phyloP scores from a whole-genome alignment of 2,329 filamentous ascomycete genomes.

The Neofusicoccum kwambonambiense region DNA sequence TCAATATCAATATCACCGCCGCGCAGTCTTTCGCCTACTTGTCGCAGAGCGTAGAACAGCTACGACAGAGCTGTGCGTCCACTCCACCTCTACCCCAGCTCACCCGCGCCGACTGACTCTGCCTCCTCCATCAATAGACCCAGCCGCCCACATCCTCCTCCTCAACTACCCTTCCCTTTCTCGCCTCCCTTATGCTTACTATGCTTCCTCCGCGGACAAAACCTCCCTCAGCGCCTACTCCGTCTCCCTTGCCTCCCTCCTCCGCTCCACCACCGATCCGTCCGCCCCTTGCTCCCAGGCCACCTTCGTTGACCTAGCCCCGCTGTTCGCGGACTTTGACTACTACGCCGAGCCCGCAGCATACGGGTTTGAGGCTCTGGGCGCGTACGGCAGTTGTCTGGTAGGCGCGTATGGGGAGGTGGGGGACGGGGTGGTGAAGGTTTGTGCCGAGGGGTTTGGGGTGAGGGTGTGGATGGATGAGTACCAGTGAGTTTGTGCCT shows the following conservation, averaged over 20 bases:
- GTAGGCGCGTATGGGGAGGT: constrained; percentile 10
- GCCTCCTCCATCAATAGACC: neutral
- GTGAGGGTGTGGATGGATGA: constrained; percentile 13
- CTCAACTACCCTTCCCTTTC: neutral
- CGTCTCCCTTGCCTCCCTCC: neutral
- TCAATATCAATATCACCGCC: constrained; percentile 11
- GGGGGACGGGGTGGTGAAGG: neutral
- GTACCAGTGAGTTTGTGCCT: constrained; percentile 3
- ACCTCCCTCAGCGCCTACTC: neutral
- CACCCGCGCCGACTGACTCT: neutral
- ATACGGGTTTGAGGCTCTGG: constrained; percentile 8
- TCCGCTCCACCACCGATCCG: neutral
- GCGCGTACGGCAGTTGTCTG: constrained; percentile 5
- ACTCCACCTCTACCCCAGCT: too few species aligned
- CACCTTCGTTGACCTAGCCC: constrained; percentile 13
- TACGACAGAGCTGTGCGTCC: neutral
- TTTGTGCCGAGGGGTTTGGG: constrained; percentile 3
- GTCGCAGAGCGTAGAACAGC: neutral
- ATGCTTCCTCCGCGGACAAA: neutral
- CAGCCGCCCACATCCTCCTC: neutral
- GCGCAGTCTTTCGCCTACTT: neutral
- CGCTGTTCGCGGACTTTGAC: constrained; percentile 14
- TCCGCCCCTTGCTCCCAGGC: neutral
- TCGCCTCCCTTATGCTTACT: constrained; percentile 4
- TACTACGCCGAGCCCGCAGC: constrained; percentile 3